A percentile compares a stretch with the other conserved stretches of the same genome.
Conservation (phyloP, 768 basidiomycete species). For the Termitomyces sp. region DNA sequence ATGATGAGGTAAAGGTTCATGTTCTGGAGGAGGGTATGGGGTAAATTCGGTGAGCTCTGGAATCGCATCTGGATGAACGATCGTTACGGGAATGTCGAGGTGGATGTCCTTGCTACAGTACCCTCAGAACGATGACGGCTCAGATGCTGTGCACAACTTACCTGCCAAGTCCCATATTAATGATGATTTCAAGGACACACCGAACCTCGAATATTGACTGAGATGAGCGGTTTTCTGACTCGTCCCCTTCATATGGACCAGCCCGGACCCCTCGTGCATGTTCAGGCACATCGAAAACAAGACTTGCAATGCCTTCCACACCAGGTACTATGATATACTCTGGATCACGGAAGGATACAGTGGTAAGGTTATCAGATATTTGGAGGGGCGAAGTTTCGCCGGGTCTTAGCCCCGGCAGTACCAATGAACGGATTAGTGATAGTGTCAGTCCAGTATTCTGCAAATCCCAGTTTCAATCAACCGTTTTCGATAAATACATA, state of each 20-base stretch:
- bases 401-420: conserved; percentile 42
- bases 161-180: conserved; percentile 73
- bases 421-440: conserved; percentile 56
- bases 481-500: neutral
- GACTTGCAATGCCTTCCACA: conserved; percentile 71
- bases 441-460: conserved; percentile 70
- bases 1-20: conserved; percentile 20
- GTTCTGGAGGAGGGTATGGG: conserved; percentile 16
- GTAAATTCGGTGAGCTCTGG: conserved; percentile 26
- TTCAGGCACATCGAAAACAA: conserved; percentile 78
- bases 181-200: conserved; percentile 57
- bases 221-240: conserved; percentile 29
- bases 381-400: conserved; percentile 48
- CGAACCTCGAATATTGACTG: conserved; percentile 68
- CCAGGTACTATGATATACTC: conserved; percentile 76
- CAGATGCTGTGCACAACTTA: conserved; percentile 24
- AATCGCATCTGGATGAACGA: conserved; percentile 59
- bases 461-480: neutral
- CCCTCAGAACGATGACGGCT: neutral
- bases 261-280: conserved; percentile 62
- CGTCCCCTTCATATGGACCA: conserved; percentile 55
- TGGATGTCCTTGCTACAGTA: conserved; percentile 63
- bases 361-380: conserved; percentile 64
- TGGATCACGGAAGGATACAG: conserved; percentile 67
- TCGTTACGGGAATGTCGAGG: conserved; percentile 58